phyloP scores from a whole-genome alignment of 2,329 filamentous ascomycete species.

The Colletotrichum trifolii region DNA sequence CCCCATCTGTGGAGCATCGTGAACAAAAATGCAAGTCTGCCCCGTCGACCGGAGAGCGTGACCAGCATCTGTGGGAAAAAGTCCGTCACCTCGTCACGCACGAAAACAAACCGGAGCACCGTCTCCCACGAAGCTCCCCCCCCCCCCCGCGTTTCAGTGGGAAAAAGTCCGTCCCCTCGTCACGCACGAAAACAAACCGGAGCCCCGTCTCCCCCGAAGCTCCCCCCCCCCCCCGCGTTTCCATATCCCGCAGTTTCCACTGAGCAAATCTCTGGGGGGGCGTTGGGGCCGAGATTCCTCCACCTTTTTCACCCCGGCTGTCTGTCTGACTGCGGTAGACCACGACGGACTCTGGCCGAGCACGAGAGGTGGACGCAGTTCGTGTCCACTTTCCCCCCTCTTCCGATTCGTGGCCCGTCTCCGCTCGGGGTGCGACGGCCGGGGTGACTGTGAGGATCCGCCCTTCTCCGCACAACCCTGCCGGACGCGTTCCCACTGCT shows the following conservation, averaged over 20 bases:
- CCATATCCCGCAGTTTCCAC: constrained; percentile 19
- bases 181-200: constrained; percentile 5
- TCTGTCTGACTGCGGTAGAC: neutral
- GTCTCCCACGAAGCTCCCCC: neutral
- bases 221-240: constrained; percentile 20
- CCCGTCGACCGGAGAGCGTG: neutral
- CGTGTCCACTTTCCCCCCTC: too few relatives aligned
- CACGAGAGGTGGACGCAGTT: neutral
- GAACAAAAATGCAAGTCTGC: neutral
- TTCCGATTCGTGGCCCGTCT: too few relatives aligned
- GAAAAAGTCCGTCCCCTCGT: neutral
- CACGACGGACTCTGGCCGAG: constrained; percentile 30
- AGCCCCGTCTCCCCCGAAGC: neutral
- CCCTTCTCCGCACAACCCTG: too few relatives aligned
- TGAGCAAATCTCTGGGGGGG: constrained; percentile 17
- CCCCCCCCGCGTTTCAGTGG: too few relatives aligned
- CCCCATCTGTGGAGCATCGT: neutral
- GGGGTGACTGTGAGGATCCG: too few relatives aligned
- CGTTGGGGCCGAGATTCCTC: constrained; percentile 1
- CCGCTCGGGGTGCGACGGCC: too few relatives aligned
- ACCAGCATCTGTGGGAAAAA: neutral
- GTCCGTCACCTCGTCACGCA: neutral
- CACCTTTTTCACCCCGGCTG: constrained; percentile 13
- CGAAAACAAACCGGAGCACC: neutral
- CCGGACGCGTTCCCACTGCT: too few relatives aligned